A percentile compares a stretch with the other conserved stretches of the same genome.
phyloP scores from a whole-genome alignment of 768 basidiomycete species.

The Leucocoprinus sp. region DNA sequence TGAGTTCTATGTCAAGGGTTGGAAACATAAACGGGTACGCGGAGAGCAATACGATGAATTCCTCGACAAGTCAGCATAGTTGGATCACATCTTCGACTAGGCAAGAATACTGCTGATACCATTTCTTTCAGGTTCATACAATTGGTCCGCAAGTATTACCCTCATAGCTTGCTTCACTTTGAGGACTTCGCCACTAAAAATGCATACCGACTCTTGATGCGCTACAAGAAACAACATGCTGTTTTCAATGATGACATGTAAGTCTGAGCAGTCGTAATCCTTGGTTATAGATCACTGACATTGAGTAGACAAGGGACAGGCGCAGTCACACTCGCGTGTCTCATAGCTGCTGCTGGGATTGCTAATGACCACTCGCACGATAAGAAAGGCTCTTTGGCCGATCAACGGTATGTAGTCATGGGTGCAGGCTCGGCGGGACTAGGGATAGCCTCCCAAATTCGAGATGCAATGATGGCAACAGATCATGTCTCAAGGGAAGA shows the following conservation, averaged over 20 bases:
- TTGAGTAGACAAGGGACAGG: constrained; percentile 60
- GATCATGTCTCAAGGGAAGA: constrained; percentile 45
- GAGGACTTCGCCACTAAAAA: constrained; percentile 82
- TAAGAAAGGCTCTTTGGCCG: constrained; percentile 32
- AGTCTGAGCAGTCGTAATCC: no score
- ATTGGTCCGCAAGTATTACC: constrained; percentile 64
- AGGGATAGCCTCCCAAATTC: constrained; percentile 69
- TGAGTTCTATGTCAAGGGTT: constrained; percentile 44
- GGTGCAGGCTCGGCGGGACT: constrained; percentile 80
- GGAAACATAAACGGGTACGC: constrained; percentile 58
- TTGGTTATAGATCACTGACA: no score
- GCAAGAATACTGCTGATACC: background rate
- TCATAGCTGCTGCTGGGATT: constrained; percentile 62
- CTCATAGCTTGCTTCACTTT: constrained; percentile 65
- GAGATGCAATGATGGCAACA: constrained; percentile 61
- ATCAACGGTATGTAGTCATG: constrained; percentile 73
- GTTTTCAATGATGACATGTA: constrained; percentile 86
- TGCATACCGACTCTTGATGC: constrained; percentile 59
- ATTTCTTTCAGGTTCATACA: constrained; percentile 52
- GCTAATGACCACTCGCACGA: constrained; percentile 37
- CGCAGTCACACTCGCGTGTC: constrained; percentile 61
- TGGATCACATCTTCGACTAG: background rate
- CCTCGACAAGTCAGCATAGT: constrained; percentile 50
- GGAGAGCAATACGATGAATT: constrained; percentile 73
- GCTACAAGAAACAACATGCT: constrained; percentile 54